Evolutionary conservation across 2,329 filamentous ascomycete species (phyloP).

Genomic region (Shiraia bambusicola): DNA sequence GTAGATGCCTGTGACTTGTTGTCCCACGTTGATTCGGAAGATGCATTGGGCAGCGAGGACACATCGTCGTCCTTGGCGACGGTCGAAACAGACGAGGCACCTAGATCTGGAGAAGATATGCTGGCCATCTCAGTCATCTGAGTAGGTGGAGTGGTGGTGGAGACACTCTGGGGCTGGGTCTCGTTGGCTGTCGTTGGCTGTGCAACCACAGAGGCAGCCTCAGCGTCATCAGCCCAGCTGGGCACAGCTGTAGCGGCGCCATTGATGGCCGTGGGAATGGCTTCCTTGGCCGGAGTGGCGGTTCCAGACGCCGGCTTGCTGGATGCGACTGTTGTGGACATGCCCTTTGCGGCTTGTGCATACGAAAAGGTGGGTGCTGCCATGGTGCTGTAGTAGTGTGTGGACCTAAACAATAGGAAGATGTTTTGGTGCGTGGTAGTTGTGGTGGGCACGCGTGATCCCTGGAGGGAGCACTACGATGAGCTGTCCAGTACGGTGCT

Average conservation of each 20-base stretch:
- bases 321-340: slow-evolving; percentile 51
- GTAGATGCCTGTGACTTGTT: slow-evolving; percentile 64
- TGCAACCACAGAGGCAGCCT: slow-evolving; percentile 38
- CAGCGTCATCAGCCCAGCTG: slow-evolving; percentile 53
- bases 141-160: slow-evolving; percentile 18
- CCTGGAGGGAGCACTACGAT: slow-evolving; percentile 34
- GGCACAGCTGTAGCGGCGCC: slow-evolving; percentile 38
- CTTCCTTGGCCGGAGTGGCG: slow-evolving; percentile 46
- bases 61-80: slow-evolving; percentile 61
- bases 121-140: slow-evolving; percentile 25
- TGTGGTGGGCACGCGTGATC: slow-evolving; percentile 24
- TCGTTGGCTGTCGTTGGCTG: slow-evolving; percentile 29
- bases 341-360: slow-evolving; percentile 90
- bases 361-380: slow-evolving; percentile 72
- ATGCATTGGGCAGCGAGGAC: slow-evolving; percentile 62
- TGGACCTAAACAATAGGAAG: slow-evolving; percentile 9
- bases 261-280: slow-evolving; percentile 24
- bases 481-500: slow-evolving; percentile 33
- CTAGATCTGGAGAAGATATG: slow-evolving; percentile 56
- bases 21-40: slow-evolving; percentile 68
- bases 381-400: slow-evolving; percentile 23
- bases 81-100: slow-evolving; percentile 55
- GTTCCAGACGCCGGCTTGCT: slow-evolving; percentile 50
- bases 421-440: slow-evolving; percentile 7
- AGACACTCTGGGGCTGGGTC: slow-evolving; percentile 16